Evolutionary conservation across 192 early-diverging fungal species (phyloP).

Genomic region (Umbelopsis sp.): DNA sequence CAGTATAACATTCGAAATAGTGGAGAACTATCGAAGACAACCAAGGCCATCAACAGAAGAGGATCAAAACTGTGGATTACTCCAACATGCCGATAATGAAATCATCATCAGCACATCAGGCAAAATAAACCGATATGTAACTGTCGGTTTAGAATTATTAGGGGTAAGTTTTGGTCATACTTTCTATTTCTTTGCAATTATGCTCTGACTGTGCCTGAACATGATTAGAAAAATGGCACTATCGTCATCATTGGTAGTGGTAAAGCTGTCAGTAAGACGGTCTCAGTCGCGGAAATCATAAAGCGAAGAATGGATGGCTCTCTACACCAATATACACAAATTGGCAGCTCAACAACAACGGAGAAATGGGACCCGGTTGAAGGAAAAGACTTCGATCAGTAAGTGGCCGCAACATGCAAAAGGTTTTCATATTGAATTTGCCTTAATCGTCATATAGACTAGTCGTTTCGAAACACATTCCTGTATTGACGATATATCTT

Average conservation of each 20-base stretch:
- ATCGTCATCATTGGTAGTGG: conserved; percentile 45
- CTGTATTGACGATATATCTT: conserved; percentile 13
- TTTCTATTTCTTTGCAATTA: not conserved
- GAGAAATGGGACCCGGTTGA: conserved; percentile 36
- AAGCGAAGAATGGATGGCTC: conserved; percentile 56
- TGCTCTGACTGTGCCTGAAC: not conserved
- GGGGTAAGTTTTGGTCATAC: conserved; percentile 16
- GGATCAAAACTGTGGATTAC: not conserved
- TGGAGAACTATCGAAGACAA: conserved; percentile 35
- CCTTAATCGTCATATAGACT: not conserved
- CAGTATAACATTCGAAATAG: not conserved
- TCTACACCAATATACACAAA: conserved; percentile 56
- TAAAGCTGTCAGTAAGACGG: conserved; percentile 58
- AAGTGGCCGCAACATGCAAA: not conserved
- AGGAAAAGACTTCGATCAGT: conserved; percentile 28
- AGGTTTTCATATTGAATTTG: not conserved
- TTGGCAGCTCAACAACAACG: conserved; percentile 36
- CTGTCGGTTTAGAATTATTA: conserved; percentile 21
- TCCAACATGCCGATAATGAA: conserved; percentile 32
- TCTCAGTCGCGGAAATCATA: conserved; percentile 67
- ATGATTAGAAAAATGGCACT: not conserved
- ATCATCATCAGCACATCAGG: conserved; percentile 21
- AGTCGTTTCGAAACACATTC: not conserved
- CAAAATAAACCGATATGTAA: conserved; percentile 26
- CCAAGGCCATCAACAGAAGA: not conserved